Evolutionary conservation across 331 rosid species (phyloP).

Genomic region (Cucumis variabilis): DNA sequence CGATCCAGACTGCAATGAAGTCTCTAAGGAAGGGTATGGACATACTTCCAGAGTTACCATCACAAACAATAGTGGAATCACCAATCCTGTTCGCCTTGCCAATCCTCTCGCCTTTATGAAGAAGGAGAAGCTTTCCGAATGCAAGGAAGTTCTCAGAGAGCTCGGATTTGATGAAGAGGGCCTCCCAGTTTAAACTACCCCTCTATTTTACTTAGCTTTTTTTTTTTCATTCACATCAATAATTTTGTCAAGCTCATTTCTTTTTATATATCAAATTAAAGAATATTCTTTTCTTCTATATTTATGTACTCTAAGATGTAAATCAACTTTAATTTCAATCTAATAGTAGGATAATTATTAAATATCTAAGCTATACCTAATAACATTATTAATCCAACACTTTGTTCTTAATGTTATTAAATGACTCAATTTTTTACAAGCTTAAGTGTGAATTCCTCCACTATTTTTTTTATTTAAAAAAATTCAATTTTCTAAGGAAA

Average conservation of each 20-base stretch:
- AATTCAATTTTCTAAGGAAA: too few relatives aligned
- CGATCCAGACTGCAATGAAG: slow-evolving; percentile 48
- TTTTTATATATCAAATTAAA: not conserved
- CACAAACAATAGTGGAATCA: slow-evolving; percentile 68
- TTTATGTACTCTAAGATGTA: too few relatives aligned
- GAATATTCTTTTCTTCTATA: too few relatives aligned
- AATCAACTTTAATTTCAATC: too few relatives aligned
- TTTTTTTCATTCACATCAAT: not conserved
- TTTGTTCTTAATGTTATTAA: too few relatives aligned
- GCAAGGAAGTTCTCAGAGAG: slow-evolving; percentile 53
- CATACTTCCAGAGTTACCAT: slow-evolving; percentile 63
- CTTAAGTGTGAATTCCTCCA: too few relatives aligned
- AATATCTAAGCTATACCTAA: too few relatives aligned
- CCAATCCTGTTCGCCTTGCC: slow-evolving; percentile 50
- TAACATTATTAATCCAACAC: too few relatives aligned
- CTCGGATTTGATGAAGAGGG: slow-evolving; percentile 54
- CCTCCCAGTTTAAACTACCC: not conserved
- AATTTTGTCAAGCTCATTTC: not conserved
- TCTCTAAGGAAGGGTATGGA: slow-evolving; percentile 27
- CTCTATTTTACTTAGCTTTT: too few relatives aligned
- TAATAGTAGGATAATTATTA: too few relatives aligned
- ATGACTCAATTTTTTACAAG: too few relatives aligned
- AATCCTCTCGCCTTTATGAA: slow-evolving; percentile 80
- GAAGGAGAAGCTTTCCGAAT: slow-evolving; percentile 43
- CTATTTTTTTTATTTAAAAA: too few relatives aligned